Percentiles rank a stretch among this genome's conserved stretches.
Evolutionary conservation across 192 early-diverging fungal genomes (phyloP).

Genomic region (Chytriomyces sp.): DNA sequence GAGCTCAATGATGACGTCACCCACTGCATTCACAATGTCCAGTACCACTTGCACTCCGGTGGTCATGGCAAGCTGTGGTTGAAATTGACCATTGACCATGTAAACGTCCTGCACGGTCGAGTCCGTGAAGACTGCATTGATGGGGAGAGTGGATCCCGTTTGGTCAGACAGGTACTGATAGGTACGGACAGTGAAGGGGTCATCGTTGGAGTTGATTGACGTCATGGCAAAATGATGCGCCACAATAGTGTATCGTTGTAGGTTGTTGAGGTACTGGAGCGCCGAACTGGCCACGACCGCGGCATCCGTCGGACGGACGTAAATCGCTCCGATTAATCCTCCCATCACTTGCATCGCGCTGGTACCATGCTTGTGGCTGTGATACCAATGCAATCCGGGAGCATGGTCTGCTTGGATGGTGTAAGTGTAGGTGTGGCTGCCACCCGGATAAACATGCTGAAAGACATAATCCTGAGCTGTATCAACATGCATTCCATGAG

Average conservation of each 20-base stretch:
- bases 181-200: not conserved
- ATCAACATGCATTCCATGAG: not conserved
- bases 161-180: not conserved
- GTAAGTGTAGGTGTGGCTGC: not conserved
- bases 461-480: not conserved
- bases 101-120: not conserved
- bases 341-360: not conserved
- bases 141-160: not conserved
- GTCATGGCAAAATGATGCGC: not conserved
- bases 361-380: not conserved
- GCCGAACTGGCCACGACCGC: not conserved
- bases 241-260: not conserved
- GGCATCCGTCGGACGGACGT: not conserved
- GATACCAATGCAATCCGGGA: not conserved
- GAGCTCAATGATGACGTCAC: not conserved
- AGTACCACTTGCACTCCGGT: not conserved
- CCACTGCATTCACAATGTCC: conserved; percentile 1
- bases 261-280: not conserved
- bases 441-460: not conserved
- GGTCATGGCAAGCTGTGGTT: not conserved
- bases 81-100: conserved; percentile 2
- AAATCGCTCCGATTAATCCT: not conserved
- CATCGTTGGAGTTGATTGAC: not conserved
- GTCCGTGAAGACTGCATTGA: not conserved
- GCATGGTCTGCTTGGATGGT: not conserved